Base-by-base conservation (phyloP, 1,284 basidiomycete species). In the Tetrapyrgos nigripes region DNA sequence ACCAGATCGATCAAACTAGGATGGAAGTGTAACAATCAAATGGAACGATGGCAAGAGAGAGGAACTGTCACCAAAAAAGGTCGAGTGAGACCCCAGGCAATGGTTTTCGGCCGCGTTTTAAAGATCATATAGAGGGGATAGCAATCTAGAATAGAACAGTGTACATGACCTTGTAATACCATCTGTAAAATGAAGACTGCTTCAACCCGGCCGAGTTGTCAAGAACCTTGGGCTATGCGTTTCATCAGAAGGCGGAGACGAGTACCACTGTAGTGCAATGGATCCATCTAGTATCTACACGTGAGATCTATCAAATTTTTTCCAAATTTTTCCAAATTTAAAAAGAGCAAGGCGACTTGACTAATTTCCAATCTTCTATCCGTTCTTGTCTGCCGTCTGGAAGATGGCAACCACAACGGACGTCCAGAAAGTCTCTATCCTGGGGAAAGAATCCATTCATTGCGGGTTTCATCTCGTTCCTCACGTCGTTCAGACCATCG, bases 391-490 rank as follows among this genome's bases (percentile, higher is more conserved):
- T 50, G 21, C 55, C 46, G 44, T 48, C 35, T 24, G 37, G 27
- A 33, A 58, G 55, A 24, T 59, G 46, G 61, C 62, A 31, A 45
- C 65, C 55, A 70, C 74, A 14, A 57, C 68, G n/a, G 79, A 87
- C 73, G 73, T 89, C 45, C 72, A 80, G 67, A 88, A 85, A 73
- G 91, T 97, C 62, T 88, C 91, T 50, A 96, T 97, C 74, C 83
- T 98, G 46, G 92, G 92, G 44, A 91, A 84, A 64, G 89, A 96
- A 45, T 86, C 91, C 49, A 97, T 98, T 62, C 94, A 94, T 71
- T 94, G 93, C 70, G 96, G 96, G 43, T 96, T 96, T 70, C 93
- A 95, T 72, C 86, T 98, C 60, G 81, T 92, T 58, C 86, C 91
- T 3, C 92, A 97, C 83, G 92, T 96, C 76, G 91, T 89, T 64